phyloP scores from a whole-genome alignment of 257 asterid species.

The Scutellaria barbata region DNA sequence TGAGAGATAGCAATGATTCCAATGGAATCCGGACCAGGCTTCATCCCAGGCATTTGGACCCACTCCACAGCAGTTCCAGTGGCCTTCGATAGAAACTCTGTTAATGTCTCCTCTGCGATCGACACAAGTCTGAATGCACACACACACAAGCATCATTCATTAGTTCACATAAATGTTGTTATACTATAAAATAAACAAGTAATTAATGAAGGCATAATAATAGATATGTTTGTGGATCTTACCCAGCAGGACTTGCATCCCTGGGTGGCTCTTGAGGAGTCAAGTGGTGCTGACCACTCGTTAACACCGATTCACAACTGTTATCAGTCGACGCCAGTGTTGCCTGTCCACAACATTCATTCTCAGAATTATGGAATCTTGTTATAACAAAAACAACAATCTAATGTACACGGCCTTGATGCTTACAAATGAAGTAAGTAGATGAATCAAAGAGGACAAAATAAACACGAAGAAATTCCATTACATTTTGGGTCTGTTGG shows the following conservation, averaged over 20 bases:
- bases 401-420: not conserved
- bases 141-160: slow-evolving; percentile 34
- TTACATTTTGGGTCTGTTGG: slow-evolving; percentile 80
- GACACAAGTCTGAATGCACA: slow-evolving; percentile 77
- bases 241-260: slow-evolving; percentile 99
- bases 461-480: not conserved
- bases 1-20: slow-evolving; percentile 99
- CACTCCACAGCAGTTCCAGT: slow-evolving; percentile 99
- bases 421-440: not conserved
- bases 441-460: not conserved
- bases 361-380: not conserved
- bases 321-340: slow-evolving; percentile 85
- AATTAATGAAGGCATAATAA: not conserved
- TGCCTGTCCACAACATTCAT: slow-evolving; percentile 42
- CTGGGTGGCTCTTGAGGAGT: slow-evolving; percentile 93
- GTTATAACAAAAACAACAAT: not conserved
- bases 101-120: slow-evolving; percentile 99
- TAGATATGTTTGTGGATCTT: slow-evolving; percentile 32
- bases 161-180: not conserved
- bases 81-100: slow-evolving; percentile 99
- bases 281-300: slow-evolving; percentile 90
- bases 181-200: not conserved
- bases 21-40: slow-evolving; percentile 99
- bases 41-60: slow-evolving; percentile 99
- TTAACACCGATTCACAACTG: slow-evolving; percentile 96